A percentile compares a stretch with the other conserved stretches of the same genome.
These are phyloP conservation scores for Mycocentrospora acerina DNA, from an alignment of 2,329 filamentous ascomycete genomes.

Conservation along the genomic window DNA sequence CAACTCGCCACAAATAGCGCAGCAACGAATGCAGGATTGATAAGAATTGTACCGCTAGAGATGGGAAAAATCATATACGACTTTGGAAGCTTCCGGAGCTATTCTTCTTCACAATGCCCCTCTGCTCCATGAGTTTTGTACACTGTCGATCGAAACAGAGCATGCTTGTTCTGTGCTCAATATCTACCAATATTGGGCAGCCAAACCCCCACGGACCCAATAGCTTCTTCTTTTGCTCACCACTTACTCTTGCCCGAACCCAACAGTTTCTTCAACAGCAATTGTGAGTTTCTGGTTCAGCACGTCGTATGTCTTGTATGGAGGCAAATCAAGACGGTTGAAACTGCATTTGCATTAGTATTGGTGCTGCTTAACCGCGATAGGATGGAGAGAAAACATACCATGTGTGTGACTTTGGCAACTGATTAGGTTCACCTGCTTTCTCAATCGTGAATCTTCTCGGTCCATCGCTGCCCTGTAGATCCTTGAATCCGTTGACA, in stretches of 20 bases:
- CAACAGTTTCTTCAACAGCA: conserved; percentile 97
- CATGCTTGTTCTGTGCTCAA: no score
- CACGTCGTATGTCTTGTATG: conserved; percentile 85
- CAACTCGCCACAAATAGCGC: no score
- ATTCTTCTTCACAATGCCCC: no score
- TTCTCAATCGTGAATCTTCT: conserved; percentile 98
- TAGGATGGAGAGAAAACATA: conserved; percentile 53
- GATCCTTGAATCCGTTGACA: conserved; percentile 98
- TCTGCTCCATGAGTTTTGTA: no score
- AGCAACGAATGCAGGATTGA: no score
- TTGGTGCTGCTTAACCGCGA: background rate
- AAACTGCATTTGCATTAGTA: conserved; percentile 63
- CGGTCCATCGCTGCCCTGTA: conserved; percentile 94
- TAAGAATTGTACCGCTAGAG: no score
- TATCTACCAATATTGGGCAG: no score
- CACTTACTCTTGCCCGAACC: conserved; percentile 88
- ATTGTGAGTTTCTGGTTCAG: conserved; percentile 90
- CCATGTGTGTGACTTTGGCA: conserved; percentile 98
- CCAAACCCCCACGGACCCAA: no score
- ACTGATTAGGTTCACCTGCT: conserved; percentile 82
- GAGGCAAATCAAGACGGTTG: conserved; percentile 92
- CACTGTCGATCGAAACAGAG: no score
- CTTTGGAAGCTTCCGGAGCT: no score
- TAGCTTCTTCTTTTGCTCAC: no score
- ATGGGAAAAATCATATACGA: no score